Percentiles rank a stretch among this genome's conserved stretches.
phyloP scores from a whole-genome alignment of 164 flowering plant genomes.

The Berberis vulgaris region DNA sequence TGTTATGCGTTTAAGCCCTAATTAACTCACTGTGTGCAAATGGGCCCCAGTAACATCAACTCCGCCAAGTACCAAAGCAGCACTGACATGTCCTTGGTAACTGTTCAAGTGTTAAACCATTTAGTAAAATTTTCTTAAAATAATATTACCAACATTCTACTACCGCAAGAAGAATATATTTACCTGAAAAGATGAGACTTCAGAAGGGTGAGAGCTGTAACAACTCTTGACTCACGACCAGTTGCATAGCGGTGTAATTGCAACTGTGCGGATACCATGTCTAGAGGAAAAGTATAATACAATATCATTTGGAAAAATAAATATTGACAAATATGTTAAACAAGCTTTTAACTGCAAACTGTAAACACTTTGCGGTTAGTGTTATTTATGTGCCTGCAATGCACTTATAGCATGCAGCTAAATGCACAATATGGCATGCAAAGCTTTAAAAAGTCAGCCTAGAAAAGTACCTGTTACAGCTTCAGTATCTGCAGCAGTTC shows the following conservation, averaged over 20 bases:
- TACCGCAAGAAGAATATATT: not conserved
- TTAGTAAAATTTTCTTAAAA: not conserved
- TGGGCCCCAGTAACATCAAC: constrained; percentile 97
- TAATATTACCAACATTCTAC: not conserved
- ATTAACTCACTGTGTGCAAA: constrained; percentile 76
- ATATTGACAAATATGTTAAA: too few relatives aligned
- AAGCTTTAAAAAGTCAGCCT: not conserved
- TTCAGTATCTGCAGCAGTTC: constrained; percentile 95
- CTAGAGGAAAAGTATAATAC: constrained; percentile 17
- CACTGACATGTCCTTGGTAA: constrained; percentile 85
- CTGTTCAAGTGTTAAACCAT: constrained; percentile 23
- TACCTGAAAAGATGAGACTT: constrained; percentile 90
- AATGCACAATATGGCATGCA: not conserved
- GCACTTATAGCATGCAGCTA: not conserved
- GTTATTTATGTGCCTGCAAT: too few relatives aligned
- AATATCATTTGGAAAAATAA: too few relatives aligned
- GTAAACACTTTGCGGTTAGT: too few relatives aligned
- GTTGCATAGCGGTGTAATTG: constrained; percentile 83
- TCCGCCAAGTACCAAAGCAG: constrained; percentile 98
- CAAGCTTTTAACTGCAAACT: too few relatives aligned
- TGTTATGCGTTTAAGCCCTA: too few relatives aligned
- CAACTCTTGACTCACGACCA: constrained; percentile 86
- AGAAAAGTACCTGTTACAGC: constrained; percentile 47
- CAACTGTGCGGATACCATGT: constrained; percentile 96
- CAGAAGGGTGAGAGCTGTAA: constrained; percentile 77